A percentile compares a stretch with the other conserved stretches of the same genome.
phyloP scores from a whole-genome alignment of 1,284 basidiomycete genomes.

The Cutaneotrichosporon sp. region DNA sequence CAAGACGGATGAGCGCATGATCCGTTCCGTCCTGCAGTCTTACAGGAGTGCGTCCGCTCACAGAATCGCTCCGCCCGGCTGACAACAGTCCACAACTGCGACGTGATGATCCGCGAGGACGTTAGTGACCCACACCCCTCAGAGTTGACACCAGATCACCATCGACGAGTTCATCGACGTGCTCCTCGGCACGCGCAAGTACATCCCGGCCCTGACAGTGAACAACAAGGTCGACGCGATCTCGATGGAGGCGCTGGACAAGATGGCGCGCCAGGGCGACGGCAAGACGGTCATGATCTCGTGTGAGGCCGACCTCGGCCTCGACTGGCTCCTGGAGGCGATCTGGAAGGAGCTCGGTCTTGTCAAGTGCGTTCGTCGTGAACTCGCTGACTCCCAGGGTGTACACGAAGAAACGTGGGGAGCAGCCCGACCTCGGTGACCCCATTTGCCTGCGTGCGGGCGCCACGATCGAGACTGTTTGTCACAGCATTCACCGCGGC shows the following conservation, averaged over 20 bases:
- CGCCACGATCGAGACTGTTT: conserved; percentile 91
- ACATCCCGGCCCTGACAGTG: conserved; percentile 87
- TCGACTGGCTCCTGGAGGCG: conserved; percentile 82
- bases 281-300: conserved; percentile 79
- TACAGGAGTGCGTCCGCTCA: conserved; percentile 62
- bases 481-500: conserved; percentile 87
- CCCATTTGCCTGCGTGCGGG: conserved; percentile 92
- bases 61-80: conserved; percentile 13
- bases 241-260: conserved; percentile 85
- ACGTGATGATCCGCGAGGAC: conserved; percentile 96
- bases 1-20: conserved; percentile 91
- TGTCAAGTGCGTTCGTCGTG: conserved; percentile 61
- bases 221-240: conserved; percentile 94
- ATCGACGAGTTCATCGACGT: conserved; percentile 98
- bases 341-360: conserved; percentile 87
- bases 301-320: conserved; percentile 85
- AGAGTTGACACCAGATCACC: conserved; percentile 66
- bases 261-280: conserved; percentile 81
- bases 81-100: conserved; percentile 76
- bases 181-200: conserved; percentile 88
- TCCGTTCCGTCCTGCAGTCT: conserved; percentile 83
- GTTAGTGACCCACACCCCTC: conserved; percentile 57
- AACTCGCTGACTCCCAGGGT: conserved; percentile 54
- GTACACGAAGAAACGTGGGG: conserved; percentile 97
- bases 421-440: conserved; percentile 83